Evolutionary conservation across 768 basidiomycete species (phyloP).

Genomic region (Russula griseocarnosa): DNA sequence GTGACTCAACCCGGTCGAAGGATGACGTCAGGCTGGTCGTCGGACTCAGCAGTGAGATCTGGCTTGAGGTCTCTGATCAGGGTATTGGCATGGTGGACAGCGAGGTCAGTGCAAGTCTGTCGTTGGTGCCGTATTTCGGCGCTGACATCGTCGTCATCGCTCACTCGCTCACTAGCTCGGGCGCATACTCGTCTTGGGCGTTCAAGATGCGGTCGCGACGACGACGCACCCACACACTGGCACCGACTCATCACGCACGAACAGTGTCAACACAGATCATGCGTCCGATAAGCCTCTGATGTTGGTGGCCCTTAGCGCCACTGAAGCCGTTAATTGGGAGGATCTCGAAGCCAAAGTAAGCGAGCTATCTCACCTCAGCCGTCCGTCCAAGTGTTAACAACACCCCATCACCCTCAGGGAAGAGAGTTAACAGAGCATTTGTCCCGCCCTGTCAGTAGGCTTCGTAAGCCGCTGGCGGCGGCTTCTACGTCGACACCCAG

Average conservation of each 20-base stretch:
- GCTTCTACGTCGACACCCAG: conserved; percentile 19
- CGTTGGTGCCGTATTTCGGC: background rate
- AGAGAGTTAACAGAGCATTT: conserved; percentile 36
- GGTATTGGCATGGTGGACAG: conserved; percentile 71
- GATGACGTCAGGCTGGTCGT: conserved; percentile 71
- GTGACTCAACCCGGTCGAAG: conserved; percentile 53
- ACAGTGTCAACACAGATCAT: conserved; percentile 16
- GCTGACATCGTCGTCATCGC: background rate
- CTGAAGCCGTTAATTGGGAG: conserved; percentile 60
- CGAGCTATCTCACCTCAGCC: background rate
- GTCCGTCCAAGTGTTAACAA: background rate
- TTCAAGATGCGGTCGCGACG: conserved; percentile 41
- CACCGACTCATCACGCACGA: conserved; percentile 28
- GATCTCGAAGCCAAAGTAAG: conserved; percentile 59
- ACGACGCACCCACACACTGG: background rate
- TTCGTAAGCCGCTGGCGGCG: conserved; percentile 33
- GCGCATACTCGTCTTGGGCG: conserved; percentile 61
- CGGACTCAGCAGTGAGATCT: conserved; percentile 69
- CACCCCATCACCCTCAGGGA: conserved; percentile 29
- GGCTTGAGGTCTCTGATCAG: conserved; percentile 68
- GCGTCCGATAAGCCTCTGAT: conserved; percentile 49
- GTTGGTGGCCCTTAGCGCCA: conserved; percentile 66
- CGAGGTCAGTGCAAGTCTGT: conserved; percentile 49
- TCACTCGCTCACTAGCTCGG: conserved; percentile 48
- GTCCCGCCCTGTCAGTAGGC: conserved; percentile 39